Evolutionary conservation across 2,329 filamentous ascomycete species (phyloP).

Genomic region (Sclerotinia glacialis): DNA sequence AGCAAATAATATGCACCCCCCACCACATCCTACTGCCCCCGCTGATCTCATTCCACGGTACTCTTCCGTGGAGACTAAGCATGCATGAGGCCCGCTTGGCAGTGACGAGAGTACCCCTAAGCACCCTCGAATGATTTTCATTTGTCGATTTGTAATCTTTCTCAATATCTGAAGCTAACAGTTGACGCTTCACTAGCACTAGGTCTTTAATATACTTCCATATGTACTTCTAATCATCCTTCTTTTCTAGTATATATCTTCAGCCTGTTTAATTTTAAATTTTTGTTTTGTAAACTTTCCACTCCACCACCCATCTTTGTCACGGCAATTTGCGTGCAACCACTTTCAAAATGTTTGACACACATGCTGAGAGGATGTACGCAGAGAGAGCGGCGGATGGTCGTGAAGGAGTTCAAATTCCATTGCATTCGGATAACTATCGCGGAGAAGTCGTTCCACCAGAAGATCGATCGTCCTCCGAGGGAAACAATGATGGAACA

Average conservation of each 20-base stretch:
- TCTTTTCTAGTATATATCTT: conserved; percentile 1
- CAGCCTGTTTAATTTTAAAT: not conserved
- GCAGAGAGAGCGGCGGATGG: conserved; percentile 25
- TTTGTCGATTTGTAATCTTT: not conserved
- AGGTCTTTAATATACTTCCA: not conserved
- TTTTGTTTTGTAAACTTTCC: not conserved
- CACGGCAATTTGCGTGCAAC: conserved; percentile 11
- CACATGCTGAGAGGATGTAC: conserved; percentile 33
- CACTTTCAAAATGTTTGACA: conserved; percentile 32
- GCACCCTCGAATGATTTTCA: not conserved
- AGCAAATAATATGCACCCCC: conserved; percentile 2
- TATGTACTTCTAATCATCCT: conserved; percentile 7
- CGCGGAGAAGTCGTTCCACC: conserved; percentile 22
- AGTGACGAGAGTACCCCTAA: not conserved
- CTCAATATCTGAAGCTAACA: conserved; percentile 1
- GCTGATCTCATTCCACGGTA: conserved; percentile 1
- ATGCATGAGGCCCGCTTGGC: not conserved
- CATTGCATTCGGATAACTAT: conserved; percentile 33
- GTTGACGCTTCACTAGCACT: not conserved
- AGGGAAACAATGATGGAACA: conserved; percentile 45
- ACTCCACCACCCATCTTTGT: not conserved
- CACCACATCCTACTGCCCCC: not conserved
- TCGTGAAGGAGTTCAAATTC: conserved; percentile 27
- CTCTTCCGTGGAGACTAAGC: not conserved
- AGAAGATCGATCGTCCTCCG: conserved; percentile 25